These are phyloP conservation scores for Pezicula carpinea DNA, from an alignment of 2,329 filamentous ascomycete genomes.

Conservation along the genomic window DNA sequence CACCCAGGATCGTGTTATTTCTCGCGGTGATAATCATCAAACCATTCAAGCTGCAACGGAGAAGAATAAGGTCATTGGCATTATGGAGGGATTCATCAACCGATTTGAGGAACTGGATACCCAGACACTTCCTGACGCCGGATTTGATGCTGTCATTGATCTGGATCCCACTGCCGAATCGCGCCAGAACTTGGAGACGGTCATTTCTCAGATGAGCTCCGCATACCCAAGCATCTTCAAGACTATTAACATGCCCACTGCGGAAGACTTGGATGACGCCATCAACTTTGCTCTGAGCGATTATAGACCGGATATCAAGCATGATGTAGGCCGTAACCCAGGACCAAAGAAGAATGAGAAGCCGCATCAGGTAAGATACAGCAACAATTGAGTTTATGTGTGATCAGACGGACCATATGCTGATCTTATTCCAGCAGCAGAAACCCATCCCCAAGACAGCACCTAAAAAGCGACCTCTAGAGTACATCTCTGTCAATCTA, in stretches of 20 bases:
- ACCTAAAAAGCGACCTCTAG: slow-evolving; percentile 48
- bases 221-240: slow-evolving; percentile 73
- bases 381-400: background rate
- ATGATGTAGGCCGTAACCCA: slow-evolving; percentile 61
- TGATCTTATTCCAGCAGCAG: slow-evolving; percentile 19
- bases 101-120: slow-evolving; percentile 77
- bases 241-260: slow-evolving; percentile 54
- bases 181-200: slow-evolving; percentile 77
- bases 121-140: slow-evolving; percentile 65
- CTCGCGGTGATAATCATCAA: slow-evolving; percentile 92
- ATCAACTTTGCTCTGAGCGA: slow-evolving; percentile 70
- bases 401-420: background rate
- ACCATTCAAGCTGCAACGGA: slow-evolving; percentile 86
- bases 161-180: slow-evolving; percentile 76
- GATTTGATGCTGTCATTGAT: slow-evolving; percentile 81
- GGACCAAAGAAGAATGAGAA: slow-evolving; percentile 40
- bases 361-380: slow-evolving; percentile 18
- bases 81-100: slow-evolving; percentile 91
- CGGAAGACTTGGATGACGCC: slow-evolving; percentile 73
- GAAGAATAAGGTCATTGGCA: slow-evolving; percentile 69
- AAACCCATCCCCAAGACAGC: slow-evolving; percentile 28
- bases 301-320: slow-evolving; percentile 72
- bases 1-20: slow-evolving; percentile 73
- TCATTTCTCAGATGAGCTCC: slow-evolving; percentile 67
- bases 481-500: slow-evolving; percentile 61